A percentile compares a stretch with the other conserved stretches of the same genome.
phyloP scores from a whole-genome alignment of 2,329 filamentous ascomycete species.

The Colletotrichum chlorophyti region DNA sequence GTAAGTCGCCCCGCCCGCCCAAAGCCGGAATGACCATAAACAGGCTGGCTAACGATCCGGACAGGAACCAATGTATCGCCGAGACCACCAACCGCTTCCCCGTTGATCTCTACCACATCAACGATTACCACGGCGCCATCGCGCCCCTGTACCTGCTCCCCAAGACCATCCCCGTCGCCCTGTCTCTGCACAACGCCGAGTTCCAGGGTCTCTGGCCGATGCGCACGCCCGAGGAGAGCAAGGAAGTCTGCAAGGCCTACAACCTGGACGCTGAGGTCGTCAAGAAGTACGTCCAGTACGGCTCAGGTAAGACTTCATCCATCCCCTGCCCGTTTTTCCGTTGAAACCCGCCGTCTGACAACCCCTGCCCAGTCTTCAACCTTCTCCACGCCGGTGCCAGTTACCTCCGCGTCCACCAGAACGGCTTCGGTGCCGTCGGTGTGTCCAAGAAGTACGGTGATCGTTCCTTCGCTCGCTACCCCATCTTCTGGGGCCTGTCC shows the following conservation, averaged over 20 bases:
- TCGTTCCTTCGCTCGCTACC: constrained; percentile 70
- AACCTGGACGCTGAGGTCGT: constrained; percentile 65
- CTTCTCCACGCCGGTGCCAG: constrained; percentile 71
- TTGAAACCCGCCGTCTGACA: neutral
- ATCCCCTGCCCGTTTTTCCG: fast-evolving
- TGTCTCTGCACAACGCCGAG: constrained; percentile 73
- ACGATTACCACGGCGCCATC: constrained; percentile 70
- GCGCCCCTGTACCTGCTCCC: constrained; percentile 72
- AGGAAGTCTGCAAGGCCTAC: constrained; percentile 70
- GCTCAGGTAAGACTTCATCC: constrained; percentile 46
- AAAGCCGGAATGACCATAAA: no score
- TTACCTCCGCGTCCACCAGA: constrained; percentile 70
- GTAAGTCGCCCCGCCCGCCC: no score
- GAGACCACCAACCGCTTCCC: constrained; percentile 67
- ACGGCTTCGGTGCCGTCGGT: constrained; percentile 72
- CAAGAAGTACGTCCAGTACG: constrained; percentile 69
- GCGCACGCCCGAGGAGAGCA: constrained; percentile 64
- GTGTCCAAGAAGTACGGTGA: constrained; percentile 74
- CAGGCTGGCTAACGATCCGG: neutral
- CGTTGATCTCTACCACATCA: constrained; percentile 69
- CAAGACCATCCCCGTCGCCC: constrained; percentile 64
- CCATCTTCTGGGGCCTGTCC: constrained; percentile 72
- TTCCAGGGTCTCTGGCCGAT: constrained; percentile 75
- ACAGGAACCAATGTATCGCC: constrained; percentile 68
- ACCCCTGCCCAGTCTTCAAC: constrained; percentile 64